A percentile compares a stretch with the other conserved stretches of the same genome.
phyloP scores from a whole-genome alignment of 805 yeast species.

The Kuraishia floccosa region DNA sequence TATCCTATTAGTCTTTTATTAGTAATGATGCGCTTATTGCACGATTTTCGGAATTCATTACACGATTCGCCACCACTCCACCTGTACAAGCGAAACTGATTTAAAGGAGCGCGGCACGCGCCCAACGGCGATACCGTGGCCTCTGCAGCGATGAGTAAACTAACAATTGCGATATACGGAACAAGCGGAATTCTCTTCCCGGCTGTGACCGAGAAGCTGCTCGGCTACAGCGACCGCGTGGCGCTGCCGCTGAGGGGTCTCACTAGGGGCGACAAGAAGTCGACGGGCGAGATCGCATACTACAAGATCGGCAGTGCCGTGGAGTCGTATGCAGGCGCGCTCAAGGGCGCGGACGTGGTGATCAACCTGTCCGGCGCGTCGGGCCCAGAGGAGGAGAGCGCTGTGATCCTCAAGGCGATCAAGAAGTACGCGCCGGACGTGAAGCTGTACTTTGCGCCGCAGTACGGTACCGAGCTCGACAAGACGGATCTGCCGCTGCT shows the following conservation, averaged over 20 bases:
- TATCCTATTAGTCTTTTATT: too few relatives aligned
- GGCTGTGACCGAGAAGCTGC: constrained; percentile 32
- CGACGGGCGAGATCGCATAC: constrained; percentile 26
- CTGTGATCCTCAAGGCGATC: constrained; percentile 26
- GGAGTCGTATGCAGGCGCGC: constrained; percentile 20
- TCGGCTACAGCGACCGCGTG: constrained; percentile 19
- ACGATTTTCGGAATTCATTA: background rate
- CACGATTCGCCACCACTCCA: background rate
- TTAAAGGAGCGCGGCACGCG: background rate
- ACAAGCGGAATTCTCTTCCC: constrained; percentile 39
- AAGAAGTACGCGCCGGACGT: constrained; percentile 24
- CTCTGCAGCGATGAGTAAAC: background rate
- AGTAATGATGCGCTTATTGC: background rate
- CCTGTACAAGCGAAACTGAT: background rate
- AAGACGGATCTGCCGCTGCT: constrained; percentile 23
- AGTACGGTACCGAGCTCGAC: constrained; percentile 39
- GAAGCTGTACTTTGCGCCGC: constrained; percentile 46
- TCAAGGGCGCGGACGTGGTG: constrained; percentile 39
- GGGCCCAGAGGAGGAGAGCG: constrained; percentile 10
- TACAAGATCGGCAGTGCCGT: constrained; percentile 19
- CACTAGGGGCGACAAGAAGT: constrained; percentile 29
- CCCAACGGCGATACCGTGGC: too few relatives aligned
- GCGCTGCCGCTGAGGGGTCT: constrained; percentile 36
- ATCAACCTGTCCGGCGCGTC: constrained; percentile 26
- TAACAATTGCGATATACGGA: constrained; percentile 38